Conservation (phyloP, 345 rosid genomes). For the Psidium friedrichsthalianum region DNA sequence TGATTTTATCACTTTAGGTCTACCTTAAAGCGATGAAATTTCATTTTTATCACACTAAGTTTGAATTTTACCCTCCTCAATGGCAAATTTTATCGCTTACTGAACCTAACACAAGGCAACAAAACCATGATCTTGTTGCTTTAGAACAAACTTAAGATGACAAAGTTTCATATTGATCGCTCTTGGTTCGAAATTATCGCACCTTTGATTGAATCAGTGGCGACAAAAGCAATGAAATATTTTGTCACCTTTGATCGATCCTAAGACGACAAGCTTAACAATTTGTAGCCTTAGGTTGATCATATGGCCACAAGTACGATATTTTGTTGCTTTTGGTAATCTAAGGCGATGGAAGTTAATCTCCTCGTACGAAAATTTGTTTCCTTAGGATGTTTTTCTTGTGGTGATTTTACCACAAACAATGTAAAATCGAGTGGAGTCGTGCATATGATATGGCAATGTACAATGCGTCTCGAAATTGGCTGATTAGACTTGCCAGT, state of each 20-base stretch:
- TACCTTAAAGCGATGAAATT: neutral
- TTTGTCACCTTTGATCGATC: neutral
- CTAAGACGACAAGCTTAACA: accelerated
- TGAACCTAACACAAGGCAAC: neutral
- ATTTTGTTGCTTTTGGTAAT: neutral
- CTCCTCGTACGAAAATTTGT: neutral
- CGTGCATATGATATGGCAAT: neutral
- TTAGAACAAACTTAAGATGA: neutral
- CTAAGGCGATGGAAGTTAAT: neutral
- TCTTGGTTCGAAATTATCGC: too few species aligned
- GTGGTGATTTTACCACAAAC: neutral
- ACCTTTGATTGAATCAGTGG: neutral
- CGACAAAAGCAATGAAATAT: neutral
- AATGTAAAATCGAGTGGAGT: neutral
- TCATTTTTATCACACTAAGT: neutral
- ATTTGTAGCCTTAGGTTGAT: neutral
- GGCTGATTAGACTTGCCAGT: neutral
- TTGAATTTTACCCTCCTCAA: neutral
- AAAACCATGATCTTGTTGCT: neutral
- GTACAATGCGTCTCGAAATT: neutral
- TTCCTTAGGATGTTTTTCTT: neutral
- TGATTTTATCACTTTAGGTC: neutral
- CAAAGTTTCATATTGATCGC: neutral
- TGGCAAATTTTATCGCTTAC: neutral
- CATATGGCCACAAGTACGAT: neutral